A percentile compares a stretch with the other conserved stretches of the same genome.
Evolutionary conservation across 441 rosid genomes (phyloP).

Genomic region (Arabidopsis hybrid): DNA sequence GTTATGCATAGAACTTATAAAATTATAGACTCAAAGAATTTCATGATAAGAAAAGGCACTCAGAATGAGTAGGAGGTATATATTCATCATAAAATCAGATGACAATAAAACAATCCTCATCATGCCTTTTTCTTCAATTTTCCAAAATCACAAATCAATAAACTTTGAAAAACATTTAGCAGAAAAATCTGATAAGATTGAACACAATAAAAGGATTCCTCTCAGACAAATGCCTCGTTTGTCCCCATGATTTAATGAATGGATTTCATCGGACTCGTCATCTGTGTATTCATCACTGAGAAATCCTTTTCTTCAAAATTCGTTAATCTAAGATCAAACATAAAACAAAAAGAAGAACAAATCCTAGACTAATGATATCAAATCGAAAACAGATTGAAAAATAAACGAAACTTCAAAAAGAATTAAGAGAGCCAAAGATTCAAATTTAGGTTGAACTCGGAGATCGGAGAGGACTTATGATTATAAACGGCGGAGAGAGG

Average conservation of each 20-base stretch:
- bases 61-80: constrained; percentile 82
- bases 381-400: neutral
- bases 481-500: neutral
- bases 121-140: constrained; percentile 33
- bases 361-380: neutral
- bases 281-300: constrained; percentile 83
- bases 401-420: neutral
- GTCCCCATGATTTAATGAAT: constrained; percentile 80
- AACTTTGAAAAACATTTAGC: neutral
- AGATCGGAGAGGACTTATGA: neutral
- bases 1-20: too few relatives aligned
- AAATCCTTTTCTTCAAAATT: neutral
- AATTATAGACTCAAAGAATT: too few relatives aligned
- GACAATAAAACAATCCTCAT: constrained; percentile 56
- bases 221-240: constrained; percentile 98
- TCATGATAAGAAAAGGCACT: constrained; percentile 31
- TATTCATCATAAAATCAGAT: constrained; percentile 51
- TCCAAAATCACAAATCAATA: neutral
- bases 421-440: neutral
- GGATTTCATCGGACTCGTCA: constrained; percentile 93
- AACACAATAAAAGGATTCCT: constrained; percentile 40
- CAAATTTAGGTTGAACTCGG: neutral
- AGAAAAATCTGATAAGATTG: neutral
- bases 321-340: neutral
- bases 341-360: neutral